Evolutionary conservation across 371 early-diverging fungal genomes (phyloP).

Genomic region (Mortierella sp.): DNA sequence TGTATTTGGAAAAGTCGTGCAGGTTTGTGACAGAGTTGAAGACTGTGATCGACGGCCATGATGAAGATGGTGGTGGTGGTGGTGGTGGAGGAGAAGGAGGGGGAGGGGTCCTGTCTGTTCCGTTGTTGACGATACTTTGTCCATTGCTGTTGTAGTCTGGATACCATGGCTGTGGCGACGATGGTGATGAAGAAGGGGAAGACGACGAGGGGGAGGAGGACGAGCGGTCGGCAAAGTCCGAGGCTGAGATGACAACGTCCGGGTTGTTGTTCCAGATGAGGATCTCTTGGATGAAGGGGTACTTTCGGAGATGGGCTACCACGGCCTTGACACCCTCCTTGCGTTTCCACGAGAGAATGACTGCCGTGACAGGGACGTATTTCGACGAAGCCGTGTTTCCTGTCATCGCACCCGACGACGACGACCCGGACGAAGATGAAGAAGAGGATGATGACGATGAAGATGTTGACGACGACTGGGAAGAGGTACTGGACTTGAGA

Average conservation of each 20-base stretch:
- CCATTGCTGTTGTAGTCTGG: too few relatives aligned
- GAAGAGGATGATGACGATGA: constrained; percentile 14
- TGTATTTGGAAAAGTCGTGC: constrained; percentile 71
- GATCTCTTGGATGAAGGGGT: constrained; percentile 73
- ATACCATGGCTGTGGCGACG: not conserved
- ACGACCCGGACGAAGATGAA: not conserved
- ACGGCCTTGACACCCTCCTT: constrained; percentile 62
- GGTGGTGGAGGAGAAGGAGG: not conserved
- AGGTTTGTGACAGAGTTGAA: constrained; percentile 67
- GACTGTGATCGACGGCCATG: constrained; percentile 42
- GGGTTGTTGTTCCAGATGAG: constrained; percentile 68
- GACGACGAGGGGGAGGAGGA: too few relatives aligned
- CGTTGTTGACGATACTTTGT: too few relatives aligned
- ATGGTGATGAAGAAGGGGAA: too few relatives aligned
- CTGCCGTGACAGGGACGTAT: constrained; percentile 67
- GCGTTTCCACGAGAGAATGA: constrained; percentile 66
- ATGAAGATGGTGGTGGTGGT: not conserved
- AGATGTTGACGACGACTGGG: not conserved
- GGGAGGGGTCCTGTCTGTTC: not conserved
- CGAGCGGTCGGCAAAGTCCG: constrained; percentile 28
- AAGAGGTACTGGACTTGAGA: not conserved
- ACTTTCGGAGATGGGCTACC: constrained; percentile 66
- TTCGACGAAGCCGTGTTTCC: too few relatives aligned
- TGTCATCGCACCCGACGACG: too few relatives aligned
- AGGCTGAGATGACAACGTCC: constrained; percentile 20